Evolutionary conservation across 75 land plant genomes (phyloP), one percentile per base, ranked within the genome.

Genomic region (Isoetes taiwanensis): DNA sequence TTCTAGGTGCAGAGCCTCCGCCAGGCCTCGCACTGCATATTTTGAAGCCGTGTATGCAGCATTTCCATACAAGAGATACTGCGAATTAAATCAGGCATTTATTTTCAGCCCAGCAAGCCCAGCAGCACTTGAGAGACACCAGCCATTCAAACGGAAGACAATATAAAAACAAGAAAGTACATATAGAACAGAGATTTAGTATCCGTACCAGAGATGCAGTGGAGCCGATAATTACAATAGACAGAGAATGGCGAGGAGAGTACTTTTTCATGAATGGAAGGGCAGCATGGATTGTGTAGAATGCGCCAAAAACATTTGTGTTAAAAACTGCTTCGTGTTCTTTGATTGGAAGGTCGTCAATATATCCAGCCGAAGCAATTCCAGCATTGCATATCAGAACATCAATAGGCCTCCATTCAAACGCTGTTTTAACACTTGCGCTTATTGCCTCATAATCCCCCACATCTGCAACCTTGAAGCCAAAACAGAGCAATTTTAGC

Each of bases 341-440:
- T 2, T 40, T 30, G 11, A 43, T 41, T 2, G 43, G 14, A 2
- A 59, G 17, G 12, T 68, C 38, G 2, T 59, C 75, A 19, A 72
- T 32, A 17, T 29, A 31, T 3, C 65, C 64, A 53, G 28, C 12
- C 25, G 20, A 12, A 24, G 28, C 53, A 12, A 67, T 28, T 0
- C 75, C 75, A 19, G 72, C 72, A 42, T 72, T 72, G 73, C 75
- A 72, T 1, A 72, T 65, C 16, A 72, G 65, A 10, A 72, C 31
- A 43, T 72, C 75, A n/a, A 72, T 61, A n/a, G 72, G 75, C 41
- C 48, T 60, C 65, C 75, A 68, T 2, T 28, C 28, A 40, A 24
- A 25, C 28, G 75, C 60, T 21, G 42, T 54, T 10, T 25, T 24
- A 0, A 72, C 26, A 3, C 59, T 72, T 12, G 34, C 23, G 3